Percentiles rank a stretch among this genome's conserved stretches.
These are phyloP conservation scores for Akanthomyces uredinophilus DNA, from an alignment of 2,329 filamentous ascomycete genomes.

Conservation along the genomic window DNA sequence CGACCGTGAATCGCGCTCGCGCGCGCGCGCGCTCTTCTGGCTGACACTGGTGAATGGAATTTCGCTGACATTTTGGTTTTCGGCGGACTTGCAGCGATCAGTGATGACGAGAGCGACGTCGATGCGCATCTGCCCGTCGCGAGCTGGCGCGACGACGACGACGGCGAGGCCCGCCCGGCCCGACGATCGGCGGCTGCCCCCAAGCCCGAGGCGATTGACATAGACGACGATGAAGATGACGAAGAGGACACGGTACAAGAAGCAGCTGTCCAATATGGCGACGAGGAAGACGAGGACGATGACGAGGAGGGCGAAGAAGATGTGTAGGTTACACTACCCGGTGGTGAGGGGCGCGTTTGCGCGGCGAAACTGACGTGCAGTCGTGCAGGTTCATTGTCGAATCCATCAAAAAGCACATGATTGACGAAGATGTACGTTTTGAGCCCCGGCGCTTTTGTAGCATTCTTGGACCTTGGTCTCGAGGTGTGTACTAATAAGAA, in stretches of 20 bases:
- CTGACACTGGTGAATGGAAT: background rate
- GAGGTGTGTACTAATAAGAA: background rate
- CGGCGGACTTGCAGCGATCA: slow-evolving; percentile 28
- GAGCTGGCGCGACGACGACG: slow-evolving; percentile 21
- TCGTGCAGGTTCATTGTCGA: slow-evolving; percentile 64
- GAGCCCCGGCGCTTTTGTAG: background rate
- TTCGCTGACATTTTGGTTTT: background rate
- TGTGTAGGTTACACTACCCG: slow-evolving; percentile 18
- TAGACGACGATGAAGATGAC: slow-evolving; percentile 33
- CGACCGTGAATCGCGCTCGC: background rate
- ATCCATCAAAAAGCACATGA: slow-evolving; percentile 62
- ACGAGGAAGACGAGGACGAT: background rate
- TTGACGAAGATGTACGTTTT: slow-evolving; percentile 48
- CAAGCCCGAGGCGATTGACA: slow-evolving; percentile 30
- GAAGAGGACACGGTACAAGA: slow-evolving; percentile 39
- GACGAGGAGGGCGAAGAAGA: slow-evolving; percentile 18
- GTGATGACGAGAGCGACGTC: slow-evolving; percentile 31
- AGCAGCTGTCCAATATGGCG: slow-evolving; percentile 11
- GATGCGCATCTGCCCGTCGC: slow-evolving; percentile 23
- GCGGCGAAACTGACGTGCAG: slow-evolving; percentile 19
- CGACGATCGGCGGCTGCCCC: slow-evolving; percentile 22
- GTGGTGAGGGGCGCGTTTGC: background rate
- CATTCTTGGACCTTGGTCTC: background rate
- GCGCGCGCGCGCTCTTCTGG: background rate
- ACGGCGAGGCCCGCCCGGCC: slow-evolving; percentile 17